Conservation (phyloP, 2,329 filamentous ascomycete species). For the Leptosphaerulina australis region DNA sequence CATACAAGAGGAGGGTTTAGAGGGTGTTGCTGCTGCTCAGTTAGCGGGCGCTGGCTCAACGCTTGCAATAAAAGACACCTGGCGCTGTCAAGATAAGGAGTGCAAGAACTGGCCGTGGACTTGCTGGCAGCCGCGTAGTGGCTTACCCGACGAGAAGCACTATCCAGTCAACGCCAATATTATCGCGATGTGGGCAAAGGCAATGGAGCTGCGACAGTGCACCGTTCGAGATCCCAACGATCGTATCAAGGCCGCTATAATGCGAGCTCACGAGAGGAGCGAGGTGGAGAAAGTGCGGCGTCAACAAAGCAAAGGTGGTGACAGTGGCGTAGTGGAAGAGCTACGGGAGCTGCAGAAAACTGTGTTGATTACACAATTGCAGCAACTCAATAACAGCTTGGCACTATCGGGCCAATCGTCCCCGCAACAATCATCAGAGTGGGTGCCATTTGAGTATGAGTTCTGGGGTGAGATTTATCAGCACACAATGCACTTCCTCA, state of each 20-base stretch:
- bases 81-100: not conserved
- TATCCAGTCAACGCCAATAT: not conserved
- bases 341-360: not conserved
- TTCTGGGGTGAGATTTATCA: not conserved
- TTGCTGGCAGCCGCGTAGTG: conserved; percentile 1
- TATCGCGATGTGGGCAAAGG: not conserved
- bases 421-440: not conserved
- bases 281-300: not conserved
- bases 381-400: not conserved
- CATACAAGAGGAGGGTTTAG: not conserved
- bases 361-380: not conserved
- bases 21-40: not conserved
- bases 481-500: not conserved
- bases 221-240: not conserved
- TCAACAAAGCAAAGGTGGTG: not conserved
- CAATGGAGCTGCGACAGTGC: not conserved
- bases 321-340: not conserved
- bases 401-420: not conserved
- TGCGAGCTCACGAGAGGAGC: not conserved
- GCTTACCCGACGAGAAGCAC: not conserved
- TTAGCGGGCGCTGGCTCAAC: not conserved
- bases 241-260: not conserved
- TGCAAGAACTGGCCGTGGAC: not conserved
- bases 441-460: not conserved
- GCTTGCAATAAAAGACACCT: not conserved